Evolutionary conservation across 202 grass and related monocot genomes (phyloP), one percentile per base, ranked within the genome.

Genomic region (Bolboschoenoplectus hybrid): DNA sequence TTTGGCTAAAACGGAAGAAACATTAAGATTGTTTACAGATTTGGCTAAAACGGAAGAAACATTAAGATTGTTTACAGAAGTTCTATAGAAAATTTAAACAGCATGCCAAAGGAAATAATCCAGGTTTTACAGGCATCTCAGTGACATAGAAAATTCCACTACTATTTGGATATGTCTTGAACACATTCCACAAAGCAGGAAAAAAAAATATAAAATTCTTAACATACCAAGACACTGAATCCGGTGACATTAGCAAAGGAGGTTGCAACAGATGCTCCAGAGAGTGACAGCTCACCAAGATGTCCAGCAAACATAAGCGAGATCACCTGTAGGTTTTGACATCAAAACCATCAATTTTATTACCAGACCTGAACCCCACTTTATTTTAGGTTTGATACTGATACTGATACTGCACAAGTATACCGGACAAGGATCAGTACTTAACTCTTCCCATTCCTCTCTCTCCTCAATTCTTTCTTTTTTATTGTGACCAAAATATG

Each of bases 211-310:
- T 2, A 47, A 55, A 82, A 9, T 2, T 9, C 11, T 45, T 1
- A 38, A 44, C 58, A 11, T 83, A 94, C 94, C 88, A 94, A 78
- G 57, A 97, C 88, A 87, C 91, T 97, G 91, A 97, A 97, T 43
- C 91, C 95, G 7, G 92, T 93, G 86, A 97, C 91, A 88, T 97
- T 94, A 72, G 89, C 91, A 75, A 97, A 97, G 67, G 95, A 97
- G 14, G 92, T 77, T 7, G 92, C 95, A 50, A 94, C 89, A 63
- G 92, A 94, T 36, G 92, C 89, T 17, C 80, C 85, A 44, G 95
- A 97, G 74, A 97, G 95, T 17, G 87, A 64, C 57, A 94, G 88
- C 89, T 94, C 92, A 50, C 91, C 88, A 61, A 97, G 95, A 74
- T 97, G 92, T 2, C 92, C 95, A 20, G 90, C 95, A 86, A 97